Conservation (phyloP, 768 basidiomycete genomes). For the Kwoniella botswanensis region DNA sequence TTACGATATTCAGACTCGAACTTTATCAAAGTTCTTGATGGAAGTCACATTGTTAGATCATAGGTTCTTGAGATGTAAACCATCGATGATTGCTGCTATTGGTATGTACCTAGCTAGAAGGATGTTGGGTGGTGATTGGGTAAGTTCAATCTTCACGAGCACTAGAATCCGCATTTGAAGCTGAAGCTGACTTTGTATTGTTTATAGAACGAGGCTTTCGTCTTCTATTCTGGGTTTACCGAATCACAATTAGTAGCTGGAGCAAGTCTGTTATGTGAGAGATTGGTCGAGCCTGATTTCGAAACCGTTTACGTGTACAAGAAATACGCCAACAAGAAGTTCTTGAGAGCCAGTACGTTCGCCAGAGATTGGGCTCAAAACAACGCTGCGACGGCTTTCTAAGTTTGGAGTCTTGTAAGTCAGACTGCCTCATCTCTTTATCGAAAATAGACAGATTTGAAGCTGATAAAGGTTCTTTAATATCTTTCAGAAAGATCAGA, state of each 20-base stretch:
- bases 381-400: slow-evolving; percentile 37
- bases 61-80: slow-evolving; percentile 90
- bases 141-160: slow-evolving; percentile 62
- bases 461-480: too few species aligned
- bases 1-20: slow-evolving; percentile 96
- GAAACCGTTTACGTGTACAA: slow-evolving; percentile 84
- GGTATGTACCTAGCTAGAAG: slow-evolving; percentile 94
- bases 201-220: slow-evolving; percentile 80
- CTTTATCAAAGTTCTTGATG: slow-evolving; percentile 94
- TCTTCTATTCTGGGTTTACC: slow-evolving; percentile 89
- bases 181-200: background rate
- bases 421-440: background rate
- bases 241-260: slow-evolving; percentile 85
- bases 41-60: slow-evolving; percentile 93
- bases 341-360: slow-evolving; percentile 74
- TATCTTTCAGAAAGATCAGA: too few species aligned
- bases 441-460: too few species aligned
- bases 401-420: background rate
- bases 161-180: slow-evolving; percentile 14
- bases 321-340: slow-evolving; percentile 98
- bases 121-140: slow-evolving; percentile 97
- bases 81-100: slow-evolving; percentile 89
- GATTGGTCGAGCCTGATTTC: slow-evolving; percentile 79
- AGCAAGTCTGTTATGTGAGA: slow-evolving; percentile 78
- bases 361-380: slow-evolving; percentile 61